Base-by-base conservation (phyloP, 2,329 filamentous ascomycete genomes). In the Colletotrichum sp. region DNA sequence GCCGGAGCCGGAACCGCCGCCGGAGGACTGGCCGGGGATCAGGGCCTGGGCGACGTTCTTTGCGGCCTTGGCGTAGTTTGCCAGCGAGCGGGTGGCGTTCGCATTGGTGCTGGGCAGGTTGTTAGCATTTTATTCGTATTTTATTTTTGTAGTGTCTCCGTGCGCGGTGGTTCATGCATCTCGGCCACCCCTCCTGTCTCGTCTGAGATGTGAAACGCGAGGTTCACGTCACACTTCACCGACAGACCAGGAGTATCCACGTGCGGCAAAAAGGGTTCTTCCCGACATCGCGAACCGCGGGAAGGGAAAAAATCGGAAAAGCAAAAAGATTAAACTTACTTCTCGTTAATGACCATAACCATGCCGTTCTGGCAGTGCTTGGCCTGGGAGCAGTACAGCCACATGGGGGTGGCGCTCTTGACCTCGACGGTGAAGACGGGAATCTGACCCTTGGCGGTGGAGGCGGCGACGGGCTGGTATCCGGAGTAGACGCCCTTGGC, bases 281-380 rank as follows among this genome's bases (percentile, higher is more conserved):
- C 27, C 7, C 19, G 4, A 13, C 27, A n/a, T 1, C n/a, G 29
- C 59, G 5, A 22, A 22, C 4, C 59, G 19, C 59, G 29, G 29
- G 15, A 6, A 44, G 4, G 6, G 7, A 4, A 49, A 29, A 49
- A 36, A 5, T 16, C 6, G 8, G 6, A 36, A 22, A 15, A 12
- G 1, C 6, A 62, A 11, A 32, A 62, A 34, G 6, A 15, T 6
- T 2, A 25, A 25, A 85, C 92, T 85, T 85, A 94, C 92, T 93
- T 89, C 86, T 91, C 91, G 85, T 96, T 96, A 82, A 96, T 92
- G 36, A 95, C 93, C 87, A 95, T 93, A 73, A 90, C 89, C 93
- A 96, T 96, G 77, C 94, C 94, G 64, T 83, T 86, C 84, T 95
- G 91, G 85, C 95, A 97, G 86, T 97, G 95, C 81, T 89, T 91